A percentile compares a stretch with the other conserved stretches of the same genome.
Conservation (phyloP, 2,329 filamentous ascomycete genomes). For the Alternaria ventricosa region DNA sequence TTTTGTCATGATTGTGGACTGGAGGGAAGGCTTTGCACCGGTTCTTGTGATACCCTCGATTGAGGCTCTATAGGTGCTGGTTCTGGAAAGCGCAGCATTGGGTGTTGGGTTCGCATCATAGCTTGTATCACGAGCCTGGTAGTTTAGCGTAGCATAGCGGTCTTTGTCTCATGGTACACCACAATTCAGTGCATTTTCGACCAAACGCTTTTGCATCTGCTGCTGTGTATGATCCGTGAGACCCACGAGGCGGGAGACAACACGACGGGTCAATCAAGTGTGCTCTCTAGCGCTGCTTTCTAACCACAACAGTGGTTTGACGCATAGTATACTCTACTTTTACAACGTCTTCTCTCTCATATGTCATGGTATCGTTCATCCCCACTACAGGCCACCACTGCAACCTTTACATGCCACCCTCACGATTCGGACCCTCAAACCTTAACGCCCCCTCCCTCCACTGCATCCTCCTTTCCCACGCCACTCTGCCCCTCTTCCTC, state of each 20-base stretch:
- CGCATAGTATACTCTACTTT: neutral
- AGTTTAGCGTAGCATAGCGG: conserved; percentile 11
- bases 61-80: neutral
- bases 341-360: neutral
- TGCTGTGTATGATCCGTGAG: neutral
- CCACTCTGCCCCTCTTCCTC: conserved; percentile 1
- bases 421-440: neutral
- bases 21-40: neutral
- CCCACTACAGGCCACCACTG: neutral
- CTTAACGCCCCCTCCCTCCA: neutral
- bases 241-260: neutral
- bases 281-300: neutral
- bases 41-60: neutral
- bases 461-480: neutral
- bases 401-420: neutral
- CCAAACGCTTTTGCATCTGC: neutral
- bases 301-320: neutral
- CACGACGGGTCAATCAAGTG: neutral
- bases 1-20: neutral
- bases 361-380: neutral
- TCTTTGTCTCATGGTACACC: neutral
- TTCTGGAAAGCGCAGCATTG: conserved; percentile 11
- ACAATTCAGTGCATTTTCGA: neutral
- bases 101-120: neutral
- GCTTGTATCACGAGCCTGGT: conserved; percentile 9